Base-by-base conservation (phyloP, 768 basidiomycete genomes). In the Russula vinacea region DNA sequence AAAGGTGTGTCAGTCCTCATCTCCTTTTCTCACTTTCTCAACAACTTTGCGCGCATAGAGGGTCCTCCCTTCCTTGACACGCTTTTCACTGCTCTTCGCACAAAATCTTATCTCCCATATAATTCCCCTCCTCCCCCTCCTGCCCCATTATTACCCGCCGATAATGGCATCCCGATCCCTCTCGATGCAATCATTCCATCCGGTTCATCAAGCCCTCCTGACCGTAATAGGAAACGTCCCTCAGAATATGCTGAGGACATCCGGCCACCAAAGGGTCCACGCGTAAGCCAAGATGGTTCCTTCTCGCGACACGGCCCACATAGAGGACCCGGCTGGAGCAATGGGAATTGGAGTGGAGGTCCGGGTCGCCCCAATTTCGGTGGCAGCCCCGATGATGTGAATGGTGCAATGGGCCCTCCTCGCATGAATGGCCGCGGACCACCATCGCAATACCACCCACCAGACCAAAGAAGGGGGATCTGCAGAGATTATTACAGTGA, bases 401-500 rank as follows among this genome's bases (percentile, higher is more conserved):
- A 64, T 51, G 68, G 66, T 47, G 69, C 70, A 9, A 65, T 71
- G 67, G 71, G 68, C n/a, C 60, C 54, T 33, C 60, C 54, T 33
- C 64, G 64, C 24, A 68, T 67, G 60, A 71, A 67, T 60, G 66
- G 68, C 1, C 59, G 66, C n/a, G 61, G 56, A 33, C 67, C 67
- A 9, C 16, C 56, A 26, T 5, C 32, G 68, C 78, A 79, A 7
- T 90, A 91, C 70, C 83, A 83, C 59, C 87, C 87, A 35, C 87
- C 85, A 70, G 89, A 88, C 67, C 86, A 85, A 72, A 84, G 83
- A 66, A 82, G 86, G 68, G 90, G 90, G 14, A 83, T 89, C 66
- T 98, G 94, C 77, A 83, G 89, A 64, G 94, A 98, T 75, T 98
- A 96, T 74, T 86, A 95, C 74, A 92, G 95, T 95, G 72, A 72